phyloP scores from a whole-genome alignment of 495 filamentous ascomycete genomes.

The Penicillium cosmopolitanum region DNA sequence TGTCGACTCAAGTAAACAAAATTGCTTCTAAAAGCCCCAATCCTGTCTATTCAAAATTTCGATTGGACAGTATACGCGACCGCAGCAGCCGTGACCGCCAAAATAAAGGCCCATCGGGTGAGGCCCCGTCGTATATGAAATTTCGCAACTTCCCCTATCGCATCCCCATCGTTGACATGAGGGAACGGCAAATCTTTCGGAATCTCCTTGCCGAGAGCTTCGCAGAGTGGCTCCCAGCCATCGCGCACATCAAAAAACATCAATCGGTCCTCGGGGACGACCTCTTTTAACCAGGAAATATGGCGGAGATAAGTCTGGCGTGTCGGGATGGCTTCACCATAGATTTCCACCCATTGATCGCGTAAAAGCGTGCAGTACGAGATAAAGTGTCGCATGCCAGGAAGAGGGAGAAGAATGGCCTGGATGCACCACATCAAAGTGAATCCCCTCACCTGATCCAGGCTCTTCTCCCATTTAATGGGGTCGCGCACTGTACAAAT shows the following conservation, averaged over 20 bases:
- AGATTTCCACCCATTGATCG: conserved; percentile 27
- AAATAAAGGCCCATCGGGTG: conserved; percentile 14
- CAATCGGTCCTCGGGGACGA: conserved; percentile 47
- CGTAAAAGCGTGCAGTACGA: conserved; percentile 17
- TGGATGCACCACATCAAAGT: conserved; percentile 23
- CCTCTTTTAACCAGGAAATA: conserved; percentile 37
- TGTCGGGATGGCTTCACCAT: conserved; percentile 14
- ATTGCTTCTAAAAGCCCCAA: too few relatives aligned
- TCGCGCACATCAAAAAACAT: conserved; percentile 51
- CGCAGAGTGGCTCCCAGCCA: conserved; percentile 56
- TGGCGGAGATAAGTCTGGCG: conserved; percentile 24
- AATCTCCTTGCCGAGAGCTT: conserved; percentile 47
- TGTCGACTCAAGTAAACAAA: too few relatives aligned
- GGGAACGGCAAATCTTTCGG: conserved; percentile 47
- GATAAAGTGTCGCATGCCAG: conserved; percentile 31
- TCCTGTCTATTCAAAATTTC: too few relatives aligned
- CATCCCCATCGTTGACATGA: conserved; percentile 33
- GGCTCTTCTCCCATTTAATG: conserved; percentile 27
- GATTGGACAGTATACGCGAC: conserved; percentile 7
- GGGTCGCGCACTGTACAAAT: conserved; percentile 34
- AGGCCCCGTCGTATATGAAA: conserved; percentile 20
- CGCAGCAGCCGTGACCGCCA: conserved; percentile 3
- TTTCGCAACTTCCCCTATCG: conserved; percentile 15
- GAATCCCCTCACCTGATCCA: conserved; percentile 15
- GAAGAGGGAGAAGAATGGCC: conserved; percentile 28